Percentiles rank a stretch among this genome's conserved stretches.
These are phyloP conservation scores for Penicillium canescens DNA, from an alignment of 495 filamentous ascomycete genomes.

Conservation along the genomic window DNA sequence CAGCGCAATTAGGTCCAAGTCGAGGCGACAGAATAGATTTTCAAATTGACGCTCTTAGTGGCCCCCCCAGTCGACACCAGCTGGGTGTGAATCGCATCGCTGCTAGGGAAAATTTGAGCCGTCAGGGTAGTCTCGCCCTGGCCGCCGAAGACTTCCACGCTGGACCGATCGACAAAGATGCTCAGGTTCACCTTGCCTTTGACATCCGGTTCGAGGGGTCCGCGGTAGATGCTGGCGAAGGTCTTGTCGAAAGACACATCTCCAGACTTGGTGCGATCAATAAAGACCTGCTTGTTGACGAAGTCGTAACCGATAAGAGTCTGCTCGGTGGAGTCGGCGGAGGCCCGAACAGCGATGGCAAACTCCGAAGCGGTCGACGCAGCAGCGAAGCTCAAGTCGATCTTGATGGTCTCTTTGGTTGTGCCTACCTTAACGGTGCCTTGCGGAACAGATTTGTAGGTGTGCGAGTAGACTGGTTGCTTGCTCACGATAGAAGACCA, in stretches of 20 bases:
- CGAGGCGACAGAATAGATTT: too few relatives aligned
- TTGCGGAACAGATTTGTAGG: neutral
- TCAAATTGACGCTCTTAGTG: too few relatives aligned
- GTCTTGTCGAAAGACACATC: constrained; percentile 24
- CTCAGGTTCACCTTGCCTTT: constrained; percentile 20
- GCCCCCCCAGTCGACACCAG: too few relatives aligned
- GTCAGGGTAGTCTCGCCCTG: constrained; percentile 26
- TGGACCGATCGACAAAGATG: constrained; percentile 31
- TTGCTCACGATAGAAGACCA: constrained; percentile 12
- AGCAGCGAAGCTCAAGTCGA: constrained; percentile 23
- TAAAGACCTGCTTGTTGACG: constrained; percentile 30
- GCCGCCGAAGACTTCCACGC: constrained; percentile 31
- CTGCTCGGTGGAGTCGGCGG: constrained; percentile 37
- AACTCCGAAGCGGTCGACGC: constrained; percentile 14
- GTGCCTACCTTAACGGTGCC: too few relatives aligned
- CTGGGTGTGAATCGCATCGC: neutral
- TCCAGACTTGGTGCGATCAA: constrained; percentile 28
- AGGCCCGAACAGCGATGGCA: constrained; percentile 24
- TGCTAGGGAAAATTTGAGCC: constrained; percentile 26
- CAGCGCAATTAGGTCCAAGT: too few relatives aligned
- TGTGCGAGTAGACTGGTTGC: neutral
- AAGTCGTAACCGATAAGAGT: constrained; percentile 44
- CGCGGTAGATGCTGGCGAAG: constrained; percentile 27
- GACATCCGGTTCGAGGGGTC: constrained; percentile 10
- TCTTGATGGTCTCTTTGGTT: constrained; percentile 18